These are phyloP conservation scores for Dianthus caryophyllus DNA, from an alignment of 148 eudicot species.

Conservation along the genomic window DNA sequence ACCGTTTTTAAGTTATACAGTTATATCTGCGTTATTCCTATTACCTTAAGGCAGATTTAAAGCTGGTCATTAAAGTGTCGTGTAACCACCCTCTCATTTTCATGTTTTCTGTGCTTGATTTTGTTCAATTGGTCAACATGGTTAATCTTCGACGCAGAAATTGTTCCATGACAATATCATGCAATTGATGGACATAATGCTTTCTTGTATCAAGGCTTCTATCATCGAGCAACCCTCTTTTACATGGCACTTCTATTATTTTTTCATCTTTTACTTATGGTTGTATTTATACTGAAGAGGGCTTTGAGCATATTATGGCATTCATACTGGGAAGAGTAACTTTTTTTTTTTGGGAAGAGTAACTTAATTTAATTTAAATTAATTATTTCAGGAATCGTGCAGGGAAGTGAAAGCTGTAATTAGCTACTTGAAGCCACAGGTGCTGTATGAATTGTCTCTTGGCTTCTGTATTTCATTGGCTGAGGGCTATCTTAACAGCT, in stretches of 20 bases:
- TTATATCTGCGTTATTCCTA: too few species aligned
- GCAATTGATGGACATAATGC: not conserved
- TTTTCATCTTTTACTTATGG: not conserved
- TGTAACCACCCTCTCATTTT: too few species aligned
- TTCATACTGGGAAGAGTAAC: not conserved
- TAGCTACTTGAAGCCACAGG: conserved; percentile 78
- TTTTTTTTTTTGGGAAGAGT: too few species aligned
- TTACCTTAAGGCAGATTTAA: too few species aligned
- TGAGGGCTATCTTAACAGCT: not conserved
- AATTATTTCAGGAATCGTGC: conserved; percentile 73
- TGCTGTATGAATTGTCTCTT: conserved; percentile 26
- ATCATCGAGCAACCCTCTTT: not conserved
- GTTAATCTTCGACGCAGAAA: not conserved
- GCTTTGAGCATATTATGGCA: not conserved
- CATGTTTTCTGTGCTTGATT: not conserved
- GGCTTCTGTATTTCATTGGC: conserved; percentile 13
- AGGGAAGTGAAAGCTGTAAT: conserved; percentile 85
- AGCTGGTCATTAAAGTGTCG: too few species aligned
- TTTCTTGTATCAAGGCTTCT: not conserved
- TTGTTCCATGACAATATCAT: not conserved
- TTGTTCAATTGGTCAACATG: not conserved
- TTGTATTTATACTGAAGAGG: not conserved
- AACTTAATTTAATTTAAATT: conserved; percentile 1
- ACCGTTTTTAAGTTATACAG: too few species aligned
- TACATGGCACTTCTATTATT: not conserved